Evolutionary conservation across 2,329 filamentous ascomycete genomes (phyloP), one percentile per base, ranked within the genome.

Genomic region (Ilyonectria robusta): DNA sequence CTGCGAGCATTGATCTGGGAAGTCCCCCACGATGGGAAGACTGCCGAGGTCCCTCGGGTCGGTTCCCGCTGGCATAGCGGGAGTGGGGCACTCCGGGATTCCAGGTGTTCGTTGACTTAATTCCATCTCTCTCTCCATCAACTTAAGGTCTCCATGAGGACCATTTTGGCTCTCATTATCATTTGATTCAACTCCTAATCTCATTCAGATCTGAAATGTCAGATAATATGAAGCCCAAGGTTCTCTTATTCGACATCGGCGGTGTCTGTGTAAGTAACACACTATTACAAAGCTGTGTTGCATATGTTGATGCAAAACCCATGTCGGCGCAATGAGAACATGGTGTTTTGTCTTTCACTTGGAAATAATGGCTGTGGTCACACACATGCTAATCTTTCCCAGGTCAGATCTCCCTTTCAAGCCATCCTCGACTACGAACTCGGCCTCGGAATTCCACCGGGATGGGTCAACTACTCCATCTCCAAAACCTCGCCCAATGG

Each of bases 341-440:
- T 33, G 26, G 3, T 17, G 17, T 19, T 21, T 19, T 33, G n/a
- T n/a, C 23, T 29, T 26, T 3, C 35, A 44, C 17, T 29, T 23
- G 2, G 17, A 40, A 46, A 26, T 11, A n/a, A 19, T 19, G 2
- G 8, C 19, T 33, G 11, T 11, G 6, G 21, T 46, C 21, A n/a
- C 15, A 8, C 9, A 35, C 40, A 29, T 57, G 50, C 68, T 75
- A 29, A 72, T 23, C 31, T 26, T 37, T 13, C 3, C 5, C 33
- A 97, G 95, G 94, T 98, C 61, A 85, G 92, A 26, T 98, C 94
- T 1, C 96, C 96, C 10, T 95, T 99, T 77, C 94, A 97, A 83
- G 91, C 93, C 2, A 98, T 99, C 75, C 86, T 97, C 63, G 92
- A 97, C 81, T 98, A 98, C 79, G 96, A 98, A 79, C 83, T 91